Evolutionary conservation across 106 monocot species (phyloP).

Genomic region (Dendrobium officinale): DNA sequence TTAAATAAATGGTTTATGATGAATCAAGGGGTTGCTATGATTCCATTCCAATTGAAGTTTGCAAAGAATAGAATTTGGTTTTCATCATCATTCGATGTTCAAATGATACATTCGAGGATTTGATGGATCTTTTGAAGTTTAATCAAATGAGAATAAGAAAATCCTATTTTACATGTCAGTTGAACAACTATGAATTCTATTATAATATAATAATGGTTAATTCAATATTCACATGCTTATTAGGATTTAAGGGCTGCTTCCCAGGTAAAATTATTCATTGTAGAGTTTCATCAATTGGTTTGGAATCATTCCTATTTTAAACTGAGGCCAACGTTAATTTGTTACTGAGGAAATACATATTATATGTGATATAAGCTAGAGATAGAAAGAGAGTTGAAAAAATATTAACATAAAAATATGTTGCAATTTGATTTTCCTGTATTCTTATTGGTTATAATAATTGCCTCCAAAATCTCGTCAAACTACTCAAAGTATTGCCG

Average conservation of each 20-base stretch:
- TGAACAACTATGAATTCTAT: neutral
- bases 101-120: neutral
- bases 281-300: too few species aligned
- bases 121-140: neutral
- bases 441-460: constrained; percentile 73
- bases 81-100: neutral
- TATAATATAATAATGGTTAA: neutral
- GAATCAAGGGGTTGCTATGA: neutral
- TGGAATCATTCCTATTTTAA: too few species aligned
- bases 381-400: neutral
- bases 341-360: too few species aligned
- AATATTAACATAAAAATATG: constrained; percentile 50
- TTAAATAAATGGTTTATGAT: neutral
- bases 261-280: too few species aligned
- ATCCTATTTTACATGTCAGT: neutral
- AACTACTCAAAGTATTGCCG: constrained; percentile 67
- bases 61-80: neutral
- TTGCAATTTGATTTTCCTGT: constrained; percentile 86
- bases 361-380: too few species aligned
- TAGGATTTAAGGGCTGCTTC: too few species aligned
- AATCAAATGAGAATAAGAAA: neutral
- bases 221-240: neutral
- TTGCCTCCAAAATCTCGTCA: constrained; percentile 87
- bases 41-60: neutral
- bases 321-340: too few species aligned